Base-by-base conservation (phyloP, 1,284 basidiomycete species). In the Trichosporon sp. region DNA sequence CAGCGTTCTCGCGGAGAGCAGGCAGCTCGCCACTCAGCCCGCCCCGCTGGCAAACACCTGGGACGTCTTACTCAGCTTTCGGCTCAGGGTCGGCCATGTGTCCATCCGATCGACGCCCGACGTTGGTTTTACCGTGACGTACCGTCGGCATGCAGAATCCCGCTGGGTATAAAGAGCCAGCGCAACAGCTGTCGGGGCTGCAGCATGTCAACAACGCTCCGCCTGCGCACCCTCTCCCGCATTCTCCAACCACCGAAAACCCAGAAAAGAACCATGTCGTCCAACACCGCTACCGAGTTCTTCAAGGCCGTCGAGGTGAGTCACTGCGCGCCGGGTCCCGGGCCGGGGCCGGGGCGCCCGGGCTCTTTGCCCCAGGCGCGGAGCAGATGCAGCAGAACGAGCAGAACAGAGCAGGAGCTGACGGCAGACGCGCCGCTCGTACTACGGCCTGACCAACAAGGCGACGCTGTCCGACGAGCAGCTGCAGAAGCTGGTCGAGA, bases 401-500 rank as follows among this genome's bases (percentile, higher is more conserved):
- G n/a, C n/a, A n/a, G n/a, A n/a, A n/a, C n/a, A n/a, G n/a, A n/a
- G n/a, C n/a, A n/a, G n/a, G n/a, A n/a, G n/a, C n/a, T n/a, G n/a
- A n/a, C n/a, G n/a, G 13, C 69, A 82, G 80, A 70, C 76, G 51
- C 84, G 85, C 60, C 82, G 85, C 47, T 77, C 81, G n/a, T 78
- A 82, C 77, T 86, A 86, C 76, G 75, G 77, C 27, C 76, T 86
- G 23, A 78, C 77, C 65, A 78, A 81, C 72, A 77, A 80, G 68
- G 78, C 78, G 13, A 74, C 83, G 35, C 73, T 86, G 64, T 69
- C 80, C 31, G 76, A 84, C 67, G 77, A 76, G 6, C 74, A 82
- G 68, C 74, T 86, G 68, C 72, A 80, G 32, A 77, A 78, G 58
- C 72, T 86, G 60, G 81, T 86, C 70, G 75, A 84, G 72, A 72